Evolutionary conservation across 2,329 filamentous ascomycete species (phyloP).

Genomic region (Calonectria pteridis): DNA sequence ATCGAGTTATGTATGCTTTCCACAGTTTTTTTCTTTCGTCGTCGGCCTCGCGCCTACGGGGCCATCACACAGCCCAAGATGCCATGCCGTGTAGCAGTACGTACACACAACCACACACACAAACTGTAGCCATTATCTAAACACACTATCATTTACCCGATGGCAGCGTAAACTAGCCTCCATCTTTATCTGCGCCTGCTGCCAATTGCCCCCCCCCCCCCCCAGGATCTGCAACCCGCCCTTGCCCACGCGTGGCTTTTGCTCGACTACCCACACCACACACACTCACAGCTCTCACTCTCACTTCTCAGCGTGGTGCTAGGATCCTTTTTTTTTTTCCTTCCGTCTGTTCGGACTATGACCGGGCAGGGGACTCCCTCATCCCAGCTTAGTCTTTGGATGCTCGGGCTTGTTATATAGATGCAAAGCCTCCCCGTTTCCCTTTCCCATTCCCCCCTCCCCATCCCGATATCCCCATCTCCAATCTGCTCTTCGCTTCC

Average conservation of each 20-base stretch:
- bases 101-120: constrained; percentile 15
- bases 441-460: neutral
- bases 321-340: neutral
- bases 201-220: neutral
- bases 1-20: constrained; percentile 41
- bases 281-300: neutral
- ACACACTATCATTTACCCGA: constrained; percentile 4
- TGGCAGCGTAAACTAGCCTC: neutral
- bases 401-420: constrained; percentile 28
- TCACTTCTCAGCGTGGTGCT: neutral
- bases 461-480: constrained; percentile 24
- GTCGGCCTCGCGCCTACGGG: neutral
- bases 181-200: constrained; percentile 8
- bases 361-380: constrained; percentile 16
- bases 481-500: constrained; percentile 7
- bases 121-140: neutral
- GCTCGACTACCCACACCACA: constrained; percentile 6
- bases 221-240: constrained; percentile 24
- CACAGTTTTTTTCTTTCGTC: neutral
- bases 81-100: neutral
- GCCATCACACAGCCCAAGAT: neutral
- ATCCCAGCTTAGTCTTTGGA: neutral
- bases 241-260: constrained; percentile 29
- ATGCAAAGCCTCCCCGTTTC: constrained; percentile 29
- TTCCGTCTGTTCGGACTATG: constrained; percentile 19